Evolutionary conservation across 2,329 filamentous ascomycete genomes (phyloP), one percentile per base, ranked within the genome.

Genomic region (Xenosphaeropsis pyriputrescens): DNA sequence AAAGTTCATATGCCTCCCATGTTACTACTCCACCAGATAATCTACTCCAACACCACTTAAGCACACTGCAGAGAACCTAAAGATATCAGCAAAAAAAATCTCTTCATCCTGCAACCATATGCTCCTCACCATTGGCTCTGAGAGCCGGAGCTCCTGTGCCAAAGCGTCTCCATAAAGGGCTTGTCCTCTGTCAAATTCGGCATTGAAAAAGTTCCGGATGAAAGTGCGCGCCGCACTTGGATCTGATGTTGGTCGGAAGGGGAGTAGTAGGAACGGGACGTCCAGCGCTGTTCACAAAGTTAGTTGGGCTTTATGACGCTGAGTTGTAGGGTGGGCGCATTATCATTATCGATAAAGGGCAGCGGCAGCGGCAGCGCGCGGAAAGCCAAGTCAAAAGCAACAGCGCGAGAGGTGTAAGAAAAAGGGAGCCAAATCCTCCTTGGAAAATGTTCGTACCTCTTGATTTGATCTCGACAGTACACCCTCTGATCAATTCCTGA

Each of bases 11-110:
- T 32, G 85, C 85, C 52, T 95, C 86, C 91, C 91, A 96, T 41
- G 85, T 86, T 29, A 98, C 88, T 12, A 98, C 78, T 52, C 91
- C 91, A 41, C 86, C 85, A 32, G 81, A 75, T 36, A 98, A 66
- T 61, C 91, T 76, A 57, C 85, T 88, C 91, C 91, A 98, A 59
- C 89, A 96, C 91, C 91, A 98, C 65, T 96, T 98, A 46, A 91
- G 69, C 32, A 95, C 86, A 50, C 88, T 91, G 46, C 86, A 88
- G 38, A 98, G 72, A 40, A 93, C 86, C 85, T 94, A 45, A 19
- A 3, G 12, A 26, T 26, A 30, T 39, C 22, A 34, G 15, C 35
- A 36, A 37, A 9, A 36, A 14, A 11, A 22, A 59, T 50, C 59
- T 50, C 35, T 18, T 32, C 15, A 41, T 37, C 33, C 34, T 19